Evolutionary conservation across 139 green algal species (phyloP).

Genomic region (Deuterostichococcus epilithicus): DNA sequence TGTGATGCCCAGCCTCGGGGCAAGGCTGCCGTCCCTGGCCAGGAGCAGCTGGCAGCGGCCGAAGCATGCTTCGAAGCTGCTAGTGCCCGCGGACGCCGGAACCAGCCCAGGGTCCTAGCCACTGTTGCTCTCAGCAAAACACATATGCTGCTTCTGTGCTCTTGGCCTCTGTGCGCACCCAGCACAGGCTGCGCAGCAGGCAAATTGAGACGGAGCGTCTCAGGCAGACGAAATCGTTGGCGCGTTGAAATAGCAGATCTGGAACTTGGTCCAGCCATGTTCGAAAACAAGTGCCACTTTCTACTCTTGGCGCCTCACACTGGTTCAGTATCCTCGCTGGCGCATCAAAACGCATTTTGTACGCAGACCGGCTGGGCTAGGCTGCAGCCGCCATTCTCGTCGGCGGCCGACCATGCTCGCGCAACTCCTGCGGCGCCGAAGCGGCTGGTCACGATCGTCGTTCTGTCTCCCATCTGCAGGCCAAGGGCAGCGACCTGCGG

Average conservation of each 20-base stretch:
- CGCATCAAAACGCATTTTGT: no score
- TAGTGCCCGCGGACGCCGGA: slow-evolving; percentile 11
- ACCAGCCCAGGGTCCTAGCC: background rate
- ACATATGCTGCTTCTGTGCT: background rate
- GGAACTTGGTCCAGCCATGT: background rate
- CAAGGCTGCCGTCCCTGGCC: no score
- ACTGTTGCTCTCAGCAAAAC: background rate
- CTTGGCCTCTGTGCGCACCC: background rate
- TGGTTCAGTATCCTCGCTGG: no score
- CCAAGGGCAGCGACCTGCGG: slow-evolving; percentile 84
- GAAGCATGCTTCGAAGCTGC: background rate
- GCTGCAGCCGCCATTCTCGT: no score
- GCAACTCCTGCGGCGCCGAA: background rate
- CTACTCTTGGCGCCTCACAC: no score
- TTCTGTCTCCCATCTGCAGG: slow-evolving; percentile 40
- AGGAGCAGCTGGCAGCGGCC: no score
- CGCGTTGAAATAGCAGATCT: background rate
- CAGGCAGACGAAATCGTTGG: background rate
- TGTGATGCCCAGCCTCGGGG: slow-evolving; percentile 8
- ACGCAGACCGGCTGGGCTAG: no score
- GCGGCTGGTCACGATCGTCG: slow-evolving; percentile 3
- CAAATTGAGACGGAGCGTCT: background rate
- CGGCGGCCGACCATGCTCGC: background rate
- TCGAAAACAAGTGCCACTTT: no score
- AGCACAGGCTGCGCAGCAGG: background rate